Evolutionary conservation across 495 filamentous ascomycete species (phyloP).

Genomic region (Chaetomium fimeti): DNA sequence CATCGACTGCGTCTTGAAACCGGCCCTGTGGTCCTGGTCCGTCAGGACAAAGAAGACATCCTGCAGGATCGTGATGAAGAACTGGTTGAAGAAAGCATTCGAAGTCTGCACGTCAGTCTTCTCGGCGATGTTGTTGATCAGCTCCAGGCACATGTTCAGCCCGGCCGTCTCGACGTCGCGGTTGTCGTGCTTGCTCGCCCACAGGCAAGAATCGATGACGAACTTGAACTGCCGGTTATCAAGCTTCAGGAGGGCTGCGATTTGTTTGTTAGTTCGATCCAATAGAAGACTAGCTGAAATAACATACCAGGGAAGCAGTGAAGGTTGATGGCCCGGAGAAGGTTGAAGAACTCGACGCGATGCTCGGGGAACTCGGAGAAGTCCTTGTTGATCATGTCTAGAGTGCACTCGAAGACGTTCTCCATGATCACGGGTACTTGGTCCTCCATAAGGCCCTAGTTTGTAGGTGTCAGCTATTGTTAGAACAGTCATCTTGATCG

Average conservation of each 20-base stretch:
- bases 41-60: slow-evolving; percentile 98
- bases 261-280: neutral
- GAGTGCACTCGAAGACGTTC: slow-evolving; percentile 95
- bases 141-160: slow-evolving; percentile 97
- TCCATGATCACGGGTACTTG: slow-evolving; percentile 97
- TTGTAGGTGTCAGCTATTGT: slow-evolving; percentile 26
- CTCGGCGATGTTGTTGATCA: slow-evolving; percentile 96
- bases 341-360: slow-evolving; percentile 96
- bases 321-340: slow-evolving; percentile 91
- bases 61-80: slow-evolving; percentile 91
- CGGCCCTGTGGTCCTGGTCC: slow-evolving; percentile 96
- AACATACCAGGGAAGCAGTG: slow-evolving; percentile 74
- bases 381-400: slow-evolving; percentile 99
- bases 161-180: slow-evolving; percentile 95
- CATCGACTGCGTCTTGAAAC: slow-evolving; percentile 95
- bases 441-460: slow-evolving; percentile 80
- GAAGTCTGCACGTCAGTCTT: slow-evolving; percentile 77
- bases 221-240: slow-evolving; percentile 97
- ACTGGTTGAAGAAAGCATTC: slow-evolving; percentile 94
- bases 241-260: slow-evolving; percentile 74
- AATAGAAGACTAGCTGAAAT: neutral
- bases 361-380: slow-evolving; percentile 99
- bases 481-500: neutral
- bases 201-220: slow-evolving; percentile 98
- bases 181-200: slow-evolving; percentile 99